Conservation (phyloP, 2,329 filamentous ascomycete species). For the Fusarium nematophilum region DNA sequence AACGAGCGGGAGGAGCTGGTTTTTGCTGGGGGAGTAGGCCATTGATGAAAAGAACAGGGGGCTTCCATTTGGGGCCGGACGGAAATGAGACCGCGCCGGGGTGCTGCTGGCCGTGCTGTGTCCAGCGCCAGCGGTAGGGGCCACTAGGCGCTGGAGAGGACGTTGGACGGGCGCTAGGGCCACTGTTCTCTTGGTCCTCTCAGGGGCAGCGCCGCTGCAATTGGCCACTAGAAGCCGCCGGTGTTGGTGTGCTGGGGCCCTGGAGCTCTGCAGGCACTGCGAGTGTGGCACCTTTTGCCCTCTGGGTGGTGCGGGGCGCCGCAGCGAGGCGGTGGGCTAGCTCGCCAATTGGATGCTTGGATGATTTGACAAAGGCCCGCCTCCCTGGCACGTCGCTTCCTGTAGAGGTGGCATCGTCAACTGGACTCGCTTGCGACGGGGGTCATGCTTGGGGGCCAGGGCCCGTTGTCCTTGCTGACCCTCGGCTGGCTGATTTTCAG, state of each 20-base stretch:
- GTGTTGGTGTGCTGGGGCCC: constrained; percentile 23
- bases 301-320: constrained; percentile 27
- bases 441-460: too few species aligned
- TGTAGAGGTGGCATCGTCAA: constrained; percentile 8
- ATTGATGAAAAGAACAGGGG: constrained; percentile 32
- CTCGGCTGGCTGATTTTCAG: constrained; percentile 26
- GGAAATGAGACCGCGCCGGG: constrained; percentile 42
- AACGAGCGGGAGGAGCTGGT: constrained; percentile 30
- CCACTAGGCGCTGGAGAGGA: constrained; percentile 31
- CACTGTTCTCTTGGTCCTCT: constrained; percentile 31
- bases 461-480: not conserved
- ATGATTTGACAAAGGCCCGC: constrained; percentile 2
- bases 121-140: constrained; percentile 12
- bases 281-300: constrained; percentile 17
- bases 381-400: constrained; percentile 18
- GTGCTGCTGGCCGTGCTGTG: too few species aligned
- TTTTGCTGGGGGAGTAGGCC: constrained; percentile 33
- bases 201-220: constrained; percentile 40
- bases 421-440: too few species aligned
- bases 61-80: too few species aligned
- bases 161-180: constrained; percentile 28
- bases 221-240: constrained; percentile 34
- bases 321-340: constrained; percentile 26
- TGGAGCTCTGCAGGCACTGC: constrained; percentile 6
- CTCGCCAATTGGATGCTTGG: constrained; percentile 16